These are phyloP conservation scores for Coelastrella sp. DNA, from an alignment of 139 green algal species.

Conservation along the genomic window DNA sequence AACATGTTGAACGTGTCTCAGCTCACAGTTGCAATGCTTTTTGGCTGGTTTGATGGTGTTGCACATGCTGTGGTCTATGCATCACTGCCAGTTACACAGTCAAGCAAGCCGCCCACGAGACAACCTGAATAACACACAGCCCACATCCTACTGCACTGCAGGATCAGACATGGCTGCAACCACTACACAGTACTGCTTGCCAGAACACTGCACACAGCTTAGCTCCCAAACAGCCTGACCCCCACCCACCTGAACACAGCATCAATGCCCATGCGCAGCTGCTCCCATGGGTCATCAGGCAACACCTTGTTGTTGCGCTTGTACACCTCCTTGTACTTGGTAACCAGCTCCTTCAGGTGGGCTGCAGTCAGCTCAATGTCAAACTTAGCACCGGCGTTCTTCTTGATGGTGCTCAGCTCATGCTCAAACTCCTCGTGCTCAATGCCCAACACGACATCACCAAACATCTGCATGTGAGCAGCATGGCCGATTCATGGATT, in stretches of 20 bases:
- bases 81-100: too few relatives aligned
- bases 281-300: slow-evolving; percentile 82
- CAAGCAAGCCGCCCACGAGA: too few relatives aligned
- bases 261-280: slow-evolving; percentile 77
- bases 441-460: slow-evolving; percentile 88
- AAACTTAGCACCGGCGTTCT: slow-evolving; percentile 54
- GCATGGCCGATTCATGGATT: too few relatives aligned
- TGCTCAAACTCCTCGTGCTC: slow-evolving; percentile 86
- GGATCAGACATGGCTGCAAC: background rate
- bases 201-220: background rate
- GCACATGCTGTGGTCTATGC: too few relatives aligned
- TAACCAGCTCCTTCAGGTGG: slow-evolving; percentile 83
- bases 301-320: slow-evolving; percentile 62
- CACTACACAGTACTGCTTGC: background rate
- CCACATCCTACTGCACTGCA: background rate
- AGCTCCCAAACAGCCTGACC: background rate
- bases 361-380: slow-evolving; percentile 86
- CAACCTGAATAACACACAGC: too few relatives aligned
- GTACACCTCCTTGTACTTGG: slow-evolving; percentile 88
- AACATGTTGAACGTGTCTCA: too few relatives aligned
- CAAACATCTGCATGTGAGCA: slow-evolving; percentile 82
- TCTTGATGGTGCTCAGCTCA: slow-evolving; percentile 82
- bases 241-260: slow-evolving; percentile 79
- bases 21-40: too few relatives aligned
- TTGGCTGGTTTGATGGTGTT: too few relatives aligned